These are phyloP conservation scores for Gnomoniopsis smithogilvyi DNA, from an alignment of 2,329 filamentous ascomycete species.

Conservation along the genomic window DNA sequence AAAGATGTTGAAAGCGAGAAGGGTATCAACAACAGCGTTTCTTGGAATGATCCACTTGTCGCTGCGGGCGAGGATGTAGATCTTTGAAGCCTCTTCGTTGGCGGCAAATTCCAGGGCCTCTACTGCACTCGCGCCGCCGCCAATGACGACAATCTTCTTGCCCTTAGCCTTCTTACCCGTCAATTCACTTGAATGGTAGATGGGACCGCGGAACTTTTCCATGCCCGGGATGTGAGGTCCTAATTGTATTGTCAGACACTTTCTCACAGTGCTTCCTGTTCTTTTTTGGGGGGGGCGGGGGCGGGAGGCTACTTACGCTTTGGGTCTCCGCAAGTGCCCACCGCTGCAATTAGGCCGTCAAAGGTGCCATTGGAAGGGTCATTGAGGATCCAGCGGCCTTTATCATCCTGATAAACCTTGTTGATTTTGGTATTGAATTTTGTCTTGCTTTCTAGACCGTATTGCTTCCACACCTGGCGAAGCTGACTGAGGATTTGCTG, in stretches of 20 bases:
- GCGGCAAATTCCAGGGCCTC: slow-evolving; percentile 80
- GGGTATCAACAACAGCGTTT: slow-evolving; percentile 68
- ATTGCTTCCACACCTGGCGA: slow-evolving; percentile 68
- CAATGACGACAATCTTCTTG: slow-evolving; percentile 74
- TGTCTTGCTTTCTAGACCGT: slow-evolving; percentile 68
- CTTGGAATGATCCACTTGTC: slow-evolving; percentile 89
- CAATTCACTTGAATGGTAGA: slow-evolving; percentile 73
- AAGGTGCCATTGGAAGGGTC: slow-evolving; percentile 67
- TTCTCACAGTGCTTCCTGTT: background rate
- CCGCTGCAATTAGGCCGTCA: slow-evolving; percentile 73
- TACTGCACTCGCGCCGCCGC: slow-evolving; percentile 76
- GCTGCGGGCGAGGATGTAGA: slow-evolving; percentile 70
- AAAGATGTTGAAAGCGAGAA: slow-evolving; percentile 75
- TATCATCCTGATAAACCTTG: slow-evolving; percentile 64
- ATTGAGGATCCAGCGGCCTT: slow-evolving; percentile 76
- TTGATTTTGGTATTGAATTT: slow-evolving; percentile 68
- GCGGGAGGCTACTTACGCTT: slow-evolving; percentile 14
- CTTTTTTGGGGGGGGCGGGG: too few relatives aligned
- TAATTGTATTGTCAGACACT: slow-evolving; percentile 37
- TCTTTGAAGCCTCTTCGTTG: slow-evolving; percentile 61
- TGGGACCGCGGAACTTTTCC: slow-evolving; percentile 66
- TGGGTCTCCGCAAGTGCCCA: slow-evolving; percentile 77
- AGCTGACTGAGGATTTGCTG: slow-evolving; percentile 74
- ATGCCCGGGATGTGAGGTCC: slow-evolving; percentile 69
- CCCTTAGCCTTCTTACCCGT: slow-evolving; percentile 68